Evolutionary conservation across 805 yeast genomes (phyloP).

Genomic region (Lachancea dasiensis): DNA sequence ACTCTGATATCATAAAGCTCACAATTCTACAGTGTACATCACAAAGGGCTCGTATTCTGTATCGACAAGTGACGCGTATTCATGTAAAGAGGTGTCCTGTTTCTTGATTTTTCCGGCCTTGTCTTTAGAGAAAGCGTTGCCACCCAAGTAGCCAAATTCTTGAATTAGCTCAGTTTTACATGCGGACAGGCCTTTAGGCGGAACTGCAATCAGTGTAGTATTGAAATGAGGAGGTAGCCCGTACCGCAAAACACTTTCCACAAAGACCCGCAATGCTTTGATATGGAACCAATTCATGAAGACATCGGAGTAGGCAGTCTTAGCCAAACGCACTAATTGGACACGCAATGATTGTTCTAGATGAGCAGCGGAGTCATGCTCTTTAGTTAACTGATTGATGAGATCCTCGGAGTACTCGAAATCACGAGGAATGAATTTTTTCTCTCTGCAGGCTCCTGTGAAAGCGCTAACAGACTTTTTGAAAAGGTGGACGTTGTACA

Average conservation of each 20-base stretch:
- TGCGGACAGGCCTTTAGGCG: conserved; percentile 43
- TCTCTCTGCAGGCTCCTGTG: conserved; percentile 66
- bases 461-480: conserved; percentile 73
- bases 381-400: conserved; percentile 67
- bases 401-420: conserved; percentile 77
- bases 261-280: conserved; percentile 79
- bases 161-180: conserved; percentile 65
- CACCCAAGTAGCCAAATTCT: conserved; percentile 86
- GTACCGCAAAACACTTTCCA: conserved; percentile 89
- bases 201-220: conserved; percentile 41
- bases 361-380: conserved; percentile 68
- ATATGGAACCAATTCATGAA: conserved; percentile 85
- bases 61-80: conserved; percentile 88
- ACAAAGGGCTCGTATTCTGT: conserved; percentile 97
- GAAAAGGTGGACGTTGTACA: conserved; percentile 79
- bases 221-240: conserved; percentile 93
- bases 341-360: conserved; percentile 66
- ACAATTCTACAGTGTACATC: conserved; percentile 45
- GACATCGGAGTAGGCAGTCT: conserved; percentile 86
- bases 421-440: conserved; percentile 89
- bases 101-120: conserved; percentile 49
- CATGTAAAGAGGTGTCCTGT: conserved; percentile 63
- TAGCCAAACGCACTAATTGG: conserved; percentile 76
- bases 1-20: not conserved
- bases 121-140: conserved; percentile 73